Base-by-base conservation (phyloP, 2,329 filamentous ascomycete species). In the Aspergillus pseudotamarii region DNA sequence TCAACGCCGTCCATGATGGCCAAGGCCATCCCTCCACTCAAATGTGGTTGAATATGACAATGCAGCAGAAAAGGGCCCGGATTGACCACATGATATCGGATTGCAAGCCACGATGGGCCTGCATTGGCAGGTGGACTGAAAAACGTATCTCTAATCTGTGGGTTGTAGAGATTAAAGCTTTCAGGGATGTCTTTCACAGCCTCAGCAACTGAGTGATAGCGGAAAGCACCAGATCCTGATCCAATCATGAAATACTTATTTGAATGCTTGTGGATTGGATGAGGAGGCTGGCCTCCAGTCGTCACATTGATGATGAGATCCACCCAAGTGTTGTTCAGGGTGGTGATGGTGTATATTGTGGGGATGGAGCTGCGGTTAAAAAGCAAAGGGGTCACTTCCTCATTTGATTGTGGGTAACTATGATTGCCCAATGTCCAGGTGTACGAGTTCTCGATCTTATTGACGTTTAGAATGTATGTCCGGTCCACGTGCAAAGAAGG, bases 221-320 rank as follows among this genome's bases (percentile, higher is more conserved):
- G 81, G 66, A 86, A 90, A 1, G 68, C 63, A 0, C 85, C 85
- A 0, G 66, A 70, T 1, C 87, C 88, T 0, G 75, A 64, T 0
- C 87, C 88, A 26, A 90, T 81, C 26, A 83, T 75, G 66, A 82
- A 89, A 75, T 84, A 86, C 71, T 87, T 88, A 70, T 84, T 86
- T 48, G 85, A 84, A 74, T 90, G 88, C 77, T 89, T 89, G 79
- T 90, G 88, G 59, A 90, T 85, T 0, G 86, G 85, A 64, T 90
- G 88, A 1, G 82, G 76, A 1, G 83, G 85, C 69, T 87, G 84
- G 1, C 82, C 76, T 3, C 75, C 73, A 0, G 65, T 61, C 23
- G 75, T 79, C 26, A 69, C 45, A 46, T 69, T 64, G 62, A 68
- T 61, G n/a, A 69, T 59, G 14, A 88, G 71, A 68, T 89, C 86